phyloP scores from a whole-genome alignment of 495 filamentous ascomycete genomes.

The Penicillium longicatenatum region DNA sequence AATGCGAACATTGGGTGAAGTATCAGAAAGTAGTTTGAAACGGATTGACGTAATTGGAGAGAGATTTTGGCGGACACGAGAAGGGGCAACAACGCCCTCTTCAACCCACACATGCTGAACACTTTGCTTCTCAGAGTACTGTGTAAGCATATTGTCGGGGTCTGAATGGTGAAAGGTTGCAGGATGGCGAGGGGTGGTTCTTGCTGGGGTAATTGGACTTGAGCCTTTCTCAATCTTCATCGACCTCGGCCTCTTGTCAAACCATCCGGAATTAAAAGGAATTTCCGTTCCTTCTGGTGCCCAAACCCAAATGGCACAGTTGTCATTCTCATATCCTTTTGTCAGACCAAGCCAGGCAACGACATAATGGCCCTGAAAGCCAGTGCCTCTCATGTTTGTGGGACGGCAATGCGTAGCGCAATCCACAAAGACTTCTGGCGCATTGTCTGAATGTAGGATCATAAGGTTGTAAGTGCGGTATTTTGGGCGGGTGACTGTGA shows the following conservation, averaged over 20 bases:
- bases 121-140: neutral
- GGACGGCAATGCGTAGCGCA: neutral
- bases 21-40: slow-evolving; percentile 13
- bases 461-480: neutral
- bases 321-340: neutral
- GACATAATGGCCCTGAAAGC: neutral
- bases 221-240: neutral
- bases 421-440: neutral
- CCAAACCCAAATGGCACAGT: neutral
- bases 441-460: slow-evolving; percentile 1
- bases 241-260: neutral
- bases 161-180: neutral
- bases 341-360: neutral
- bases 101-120: neutral
- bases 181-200: neutral
- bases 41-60: neutral
- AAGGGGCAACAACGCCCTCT: neutral
- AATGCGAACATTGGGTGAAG: neutral
- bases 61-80: neutral
- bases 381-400: neutral
- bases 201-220: neutral
- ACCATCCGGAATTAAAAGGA: neutral
- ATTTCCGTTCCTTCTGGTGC: neutral
- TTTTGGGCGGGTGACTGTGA: neutral
- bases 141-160: neutral